Conservation (phyloP, 2,329 filamentous ascomycete species). For the Teratosphaeriaceae sp. region DNA sequence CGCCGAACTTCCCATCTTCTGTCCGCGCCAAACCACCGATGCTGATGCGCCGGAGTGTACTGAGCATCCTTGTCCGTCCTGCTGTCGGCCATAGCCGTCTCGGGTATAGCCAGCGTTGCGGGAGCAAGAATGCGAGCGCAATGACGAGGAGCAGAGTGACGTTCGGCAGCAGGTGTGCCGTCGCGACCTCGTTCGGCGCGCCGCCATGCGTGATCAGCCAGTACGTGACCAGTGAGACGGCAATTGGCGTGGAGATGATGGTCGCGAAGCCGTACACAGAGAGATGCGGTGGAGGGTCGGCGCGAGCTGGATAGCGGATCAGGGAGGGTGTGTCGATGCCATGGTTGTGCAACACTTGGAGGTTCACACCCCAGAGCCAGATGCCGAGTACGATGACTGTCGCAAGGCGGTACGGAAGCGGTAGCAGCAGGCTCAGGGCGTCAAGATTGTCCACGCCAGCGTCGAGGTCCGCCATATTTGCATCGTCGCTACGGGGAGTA, state of each 20-base stretch:
- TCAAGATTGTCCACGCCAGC: slow-evolving; percentile 51
- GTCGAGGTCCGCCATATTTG: slow-evolving; percentile 10
- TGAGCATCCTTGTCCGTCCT: slow-evolving; percentile 69
- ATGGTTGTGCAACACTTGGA: slow-evolving; percentile 72
- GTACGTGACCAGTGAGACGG: slow-evolving; percentile 68
- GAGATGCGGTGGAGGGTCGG: slow-evolving; percentile 63
- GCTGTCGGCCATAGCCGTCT: slow-evolving; percentile 7
- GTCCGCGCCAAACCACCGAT: slow-evolving; percentile 81
- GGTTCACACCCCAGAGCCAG: slow-evolving; percentile 91
- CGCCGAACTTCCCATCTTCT: slow-evolving; percentile 87
- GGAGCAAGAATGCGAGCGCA: slow-evolving; percentile 63
- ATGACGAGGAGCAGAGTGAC: slow-evolving; percentile 68
- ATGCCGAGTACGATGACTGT: slow-evolving; percentile 80
- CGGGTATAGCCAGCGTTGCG: slow-evolving; percentile 31
- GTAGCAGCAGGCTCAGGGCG: slow-evolving; percentile 78
- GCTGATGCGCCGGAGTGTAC: slow-evolving; percentile 68
- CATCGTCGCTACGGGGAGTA: background rate
- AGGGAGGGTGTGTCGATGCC: slow-evolving; percentile 72
- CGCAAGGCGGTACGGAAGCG: slow-evolving; percentile 82
- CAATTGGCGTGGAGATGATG: slow-evolving; percentile 65
- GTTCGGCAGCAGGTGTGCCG: slow-evolving; percentile 54
- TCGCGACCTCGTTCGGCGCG: slow-evolving; percentile 59
- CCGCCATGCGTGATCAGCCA: slow-evolving; percentile 69
- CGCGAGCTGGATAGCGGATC: slow-evolving; percentile 75
- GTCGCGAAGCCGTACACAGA: slow-evolving; percentile 82